Evolutionary conservation across 2,329 filamentous ascomycete species (phyloP), one percentile per base, ranked within the genome.

Genomic region (Elsinoe fawcettii): DNA sequence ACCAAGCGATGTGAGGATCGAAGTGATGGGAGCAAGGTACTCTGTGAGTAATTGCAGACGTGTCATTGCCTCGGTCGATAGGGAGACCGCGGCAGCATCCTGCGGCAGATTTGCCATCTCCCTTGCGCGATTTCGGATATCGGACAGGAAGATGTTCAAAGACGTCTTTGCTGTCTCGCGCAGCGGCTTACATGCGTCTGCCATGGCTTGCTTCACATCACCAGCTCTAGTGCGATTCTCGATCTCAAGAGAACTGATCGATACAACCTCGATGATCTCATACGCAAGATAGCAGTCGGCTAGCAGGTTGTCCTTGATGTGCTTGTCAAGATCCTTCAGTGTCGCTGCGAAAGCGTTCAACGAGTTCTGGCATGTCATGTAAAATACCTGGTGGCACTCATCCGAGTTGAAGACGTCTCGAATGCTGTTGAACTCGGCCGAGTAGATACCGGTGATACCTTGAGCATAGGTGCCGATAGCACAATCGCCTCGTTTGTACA

Each of bases 251-350:
- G 90, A 90, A 49, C 96, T 78, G 11, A 80, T 81, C 0, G 89
- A 88, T 47, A 97, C 83, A 60, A 96, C 88, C 66, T 96, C 92
- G 30, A 95, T 88, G 30, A 97, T 88, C 69, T 99, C 93, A 69
- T 95, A 99, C 6, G 90, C 90, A 51, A 99, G 80, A 69, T 89
- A 97, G 71, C 92, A 97, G 70, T 99, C 93, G 0, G 90, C 96
- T 63, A 84, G 82, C 37, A 96, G 75, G 67, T 96, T 91, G 39
- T 81, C 76, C 68, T 91, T 90, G 71, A 97, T 90, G 66, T 96
- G 91, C 51, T 82, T 80, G 70, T 97, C 96, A 30, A 99, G 78
- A 66, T 97, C 92, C 25, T 88, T 83, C 56, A 97, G 73, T 0
- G 93, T 96, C 64, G 89, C 85, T 5, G 87, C 84, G 64, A 97